Evolutionary conservation across 805 yeast species (phyloP), one percentile per base, ranked within the genome.

Genomic region (Metschnikowia lunata): DNA sequence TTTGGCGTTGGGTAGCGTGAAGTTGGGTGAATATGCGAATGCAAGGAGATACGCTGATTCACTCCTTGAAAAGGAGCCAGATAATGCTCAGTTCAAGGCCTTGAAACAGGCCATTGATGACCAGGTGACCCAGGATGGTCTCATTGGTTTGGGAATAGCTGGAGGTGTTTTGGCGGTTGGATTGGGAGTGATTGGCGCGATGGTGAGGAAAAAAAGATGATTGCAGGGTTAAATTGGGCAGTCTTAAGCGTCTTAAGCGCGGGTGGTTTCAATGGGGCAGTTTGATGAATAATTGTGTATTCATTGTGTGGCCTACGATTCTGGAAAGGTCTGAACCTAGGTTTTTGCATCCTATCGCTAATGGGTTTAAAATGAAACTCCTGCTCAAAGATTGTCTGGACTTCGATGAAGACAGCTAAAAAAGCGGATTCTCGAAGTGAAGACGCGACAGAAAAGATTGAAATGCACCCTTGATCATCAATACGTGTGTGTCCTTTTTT

Each of bases 121-220:
- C 52, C 85, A 82, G 59, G 80, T 93, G 34, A 85, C 95, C 29
- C 80, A 76, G 56, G 97, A 95, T 59, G 96, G 97, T 0, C 70
- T 91, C 44, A 78, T 88, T 46, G 98, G 98, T 1, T 68, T 91
- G 42, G 96, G 96, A 0, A 72, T 93, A 26, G 83, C 88, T 0
- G 86, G 95, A 26, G 96, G 97, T 14, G 80, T 81, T 4, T 72
- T 91, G 37, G 97, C 97, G 1, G 75, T 87, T 3, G 93, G 91
- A 6, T 86, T 90, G 0, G 90, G 90, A 0, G 66, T 73, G 2
- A 27, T 65, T 26, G 74, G 80, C 0, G 67, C 75, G 1, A 46
- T 75, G 8, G 50, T 75, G 47, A 69, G 71, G 42, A 61, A 55
- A 41, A 62, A 62, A 51, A 47, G 61, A 23, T 58, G 47, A 43